Evolutionary conservation across 495 filamentous ascomycete genomes (phyloP).

Genomic region (Apodospora peruviana): DNA sequence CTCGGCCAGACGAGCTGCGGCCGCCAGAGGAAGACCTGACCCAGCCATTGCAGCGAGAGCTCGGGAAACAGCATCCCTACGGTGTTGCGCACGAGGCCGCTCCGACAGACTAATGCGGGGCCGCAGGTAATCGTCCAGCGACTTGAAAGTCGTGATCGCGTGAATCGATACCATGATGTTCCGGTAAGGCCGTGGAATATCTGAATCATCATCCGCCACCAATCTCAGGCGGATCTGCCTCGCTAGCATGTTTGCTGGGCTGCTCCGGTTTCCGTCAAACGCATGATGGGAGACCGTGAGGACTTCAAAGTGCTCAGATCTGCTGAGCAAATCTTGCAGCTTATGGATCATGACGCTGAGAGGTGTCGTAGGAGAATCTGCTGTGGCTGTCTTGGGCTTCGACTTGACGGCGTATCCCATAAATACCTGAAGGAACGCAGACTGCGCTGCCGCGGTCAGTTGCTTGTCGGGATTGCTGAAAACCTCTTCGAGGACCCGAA

Average conservation of each 20-base stretch:
- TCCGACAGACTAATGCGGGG: constrained; percentile 83
- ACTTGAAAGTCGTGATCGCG: constrained; percentile 96
- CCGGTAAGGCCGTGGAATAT: constrained; percentile 76
- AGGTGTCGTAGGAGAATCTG: constrained; percentile 64
- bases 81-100: constrained; percentile 56
- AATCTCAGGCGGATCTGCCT: constrained; percentile 91
- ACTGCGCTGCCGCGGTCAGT: constrained; percentile 57
- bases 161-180: constrained; percentile 98
- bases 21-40: constrained; percentile 48
- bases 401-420: constrained; percentile 67
- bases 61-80: constrained; percentile 63
- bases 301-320: constrained; percentile 97
- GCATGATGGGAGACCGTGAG: constrained; percentile 90
- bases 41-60: constrained; percentile 75
- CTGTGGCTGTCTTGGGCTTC: constrained; percentile 56
- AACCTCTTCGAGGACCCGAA: constrained; percentile 73
- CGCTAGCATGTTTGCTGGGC: constrained; percentile 89
- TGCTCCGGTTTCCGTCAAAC: constrained; percentile 86
- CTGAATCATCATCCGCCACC: constrained; percentile 82
- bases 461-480: constrained; percentile 63
- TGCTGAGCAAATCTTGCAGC: constrained; percentile 89
- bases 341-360: constrained; percentile 92
- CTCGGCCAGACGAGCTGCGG: constrained; percentile 40
- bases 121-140: constrained; percentile 91
- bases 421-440: constrained; percentile 90